Evolutionary conservation across 2,329 filamentous ascomycete species (phyloP), one percentile per base, ranked within the genome.

Genomic region (Cytospora piceicola): DNA sequence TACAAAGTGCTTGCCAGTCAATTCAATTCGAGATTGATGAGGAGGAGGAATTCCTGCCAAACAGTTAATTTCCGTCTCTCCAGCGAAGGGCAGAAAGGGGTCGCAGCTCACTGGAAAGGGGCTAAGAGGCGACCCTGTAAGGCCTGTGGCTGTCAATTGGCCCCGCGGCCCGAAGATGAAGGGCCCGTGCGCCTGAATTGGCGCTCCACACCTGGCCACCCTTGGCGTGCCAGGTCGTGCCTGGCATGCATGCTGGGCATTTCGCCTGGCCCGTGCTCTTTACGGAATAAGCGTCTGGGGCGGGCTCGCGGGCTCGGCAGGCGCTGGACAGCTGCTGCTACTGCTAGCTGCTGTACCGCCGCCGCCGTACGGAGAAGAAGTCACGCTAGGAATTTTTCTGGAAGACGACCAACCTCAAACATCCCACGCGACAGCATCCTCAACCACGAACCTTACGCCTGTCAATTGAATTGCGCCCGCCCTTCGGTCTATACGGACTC

Each of bases 51-150:
- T 64, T 62, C 75, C 75, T 77, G 76, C 75, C 76, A 80, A 77
- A 77, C 74, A 78, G 80, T 24, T 79, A 83, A 82, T 83, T 83
- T 83, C 80, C 76, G 72, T 77, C 60, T 69, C 54, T 64, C 60
- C 51, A 62, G 60, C 73, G 74, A 73, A 75, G 73, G 72, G 75
- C 72, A 74, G 73, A 75, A 76, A 78, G 76, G 78, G 77, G 67
- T 70, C 62, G 65, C 61, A 58, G 57, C 39, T 63, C 53, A 42
- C 60, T 46, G 65, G 63, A 69, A 68, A 68, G 68, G 68, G 68
- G 64, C 59, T 57, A 60, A 61, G 68, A 62, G 58, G 58, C 59
- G 39, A 60, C 54, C 63, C 51, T 49, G 34, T 14, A 14, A 36
- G 34, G 34, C 34, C 34, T 36, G 34, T 39, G 14, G 22, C 61